These are phyloP conservation scores for Paraphaeosphaeria minitans DNA, from an alignment of 2,329 filamentous ascomycete genomes.

Conservation along the genomic window DNA sequence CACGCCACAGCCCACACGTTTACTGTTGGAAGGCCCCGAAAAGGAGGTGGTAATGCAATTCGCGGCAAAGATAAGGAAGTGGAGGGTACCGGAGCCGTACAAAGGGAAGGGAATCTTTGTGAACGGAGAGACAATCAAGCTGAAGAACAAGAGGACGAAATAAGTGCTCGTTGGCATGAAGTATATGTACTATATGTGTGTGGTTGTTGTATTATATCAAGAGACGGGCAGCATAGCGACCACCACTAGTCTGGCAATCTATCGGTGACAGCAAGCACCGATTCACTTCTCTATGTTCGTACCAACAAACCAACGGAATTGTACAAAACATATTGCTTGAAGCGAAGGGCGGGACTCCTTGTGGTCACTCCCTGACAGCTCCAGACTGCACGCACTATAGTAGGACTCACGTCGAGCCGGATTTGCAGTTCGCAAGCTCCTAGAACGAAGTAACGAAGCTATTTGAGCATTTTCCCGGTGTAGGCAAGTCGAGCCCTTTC, in stretches of 20 bases:
- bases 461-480: neutral
- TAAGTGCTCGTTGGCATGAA: conserved; percentile 22
- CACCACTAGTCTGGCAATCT: neutral
- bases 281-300: neutral
- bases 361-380: neutral
- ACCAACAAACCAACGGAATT: neutral
- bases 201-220: conserved; percentile 27
- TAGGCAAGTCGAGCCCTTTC: neutral
- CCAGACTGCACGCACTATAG: neutral
- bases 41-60: conserved; percentile 89
- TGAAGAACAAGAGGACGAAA: conserved; percentile 85
- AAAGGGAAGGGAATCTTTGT: conserved; percentile 99
- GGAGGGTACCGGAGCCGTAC: conserved; percentile 94
- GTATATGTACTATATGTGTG: conserved; percentile 24
- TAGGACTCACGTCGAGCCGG: neutral
- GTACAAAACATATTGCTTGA: neutral
- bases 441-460: neutral
- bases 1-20: conserved; percentile 86
- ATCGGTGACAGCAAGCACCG: neutral
- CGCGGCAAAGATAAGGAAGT: conserved; percentile 83
- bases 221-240: neutral
- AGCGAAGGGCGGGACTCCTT: no score
- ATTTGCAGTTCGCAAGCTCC: neutral
- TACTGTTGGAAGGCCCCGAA: conserved; percentile 86
- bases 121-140: conserved; percentile 94